Conservation (phyloP, 495 filamentous ascomycete genomes). For the Terfezia boudieri region DNA sequence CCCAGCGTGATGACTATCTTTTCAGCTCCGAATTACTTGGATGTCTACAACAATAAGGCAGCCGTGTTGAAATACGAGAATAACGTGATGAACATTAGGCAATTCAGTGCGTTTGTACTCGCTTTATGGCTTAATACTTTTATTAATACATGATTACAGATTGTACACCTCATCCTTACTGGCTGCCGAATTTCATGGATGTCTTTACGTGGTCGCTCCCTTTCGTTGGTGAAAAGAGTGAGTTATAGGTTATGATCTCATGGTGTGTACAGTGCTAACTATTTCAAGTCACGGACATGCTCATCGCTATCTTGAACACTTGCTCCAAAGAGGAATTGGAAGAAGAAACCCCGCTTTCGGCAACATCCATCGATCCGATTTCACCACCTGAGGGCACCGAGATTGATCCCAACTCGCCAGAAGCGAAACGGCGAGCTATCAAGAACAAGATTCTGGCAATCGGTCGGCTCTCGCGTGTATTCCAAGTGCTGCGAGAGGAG, state of each 20-base stretch:
- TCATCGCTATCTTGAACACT: slow-evolving; percentile 92
- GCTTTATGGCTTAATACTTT: not conserved
- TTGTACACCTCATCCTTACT: slow-evolving; percentile 96
- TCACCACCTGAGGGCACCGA: slow-evolving; percentile 39
- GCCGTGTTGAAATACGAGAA: slow-evolving; percentile 98
- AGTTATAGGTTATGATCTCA: not conserved
- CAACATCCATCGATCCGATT: slow-evolving; percentile 37
- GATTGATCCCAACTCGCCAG: slow-evolving; percentile 59
- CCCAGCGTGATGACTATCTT: slow-evolving; percentile 99
- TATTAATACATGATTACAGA: slow-evolving; percentile 21
- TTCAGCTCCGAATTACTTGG: slow-evolving; percentile 93
- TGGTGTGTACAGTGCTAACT: not conserved
- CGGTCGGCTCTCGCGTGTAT: slow-evolving; percentile 86
- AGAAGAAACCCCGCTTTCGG: slow-evolving; percentile 42
- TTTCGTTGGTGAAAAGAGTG: slow-evolving; percentile 83
- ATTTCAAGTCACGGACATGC: slow-evolving; percentile 63
- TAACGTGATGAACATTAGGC: slow-evolving; percentile 99
- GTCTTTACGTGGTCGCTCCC: slow-evolving; percentile 98
- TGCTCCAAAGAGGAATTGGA: slow-evolving; percentile 95
- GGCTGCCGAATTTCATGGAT: slow-evolving; percentile 99
- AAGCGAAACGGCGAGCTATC: slow-evolving; percentile 78
- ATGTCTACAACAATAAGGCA: slow-evolving; percentile 99
- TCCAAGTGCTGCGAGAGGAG: slow-evolving; percentile 94
- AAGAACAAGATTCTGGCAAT: slow-evolving; percentile 99
- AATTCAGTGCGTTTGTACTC: slow-evolving; percentile 40